Evolutionary conservation across 1,284 basidiomycete genomes (phyloP), one percentile per base, ranked within the genome.

Genomic region (Cryptococcus sp.): DNA sequence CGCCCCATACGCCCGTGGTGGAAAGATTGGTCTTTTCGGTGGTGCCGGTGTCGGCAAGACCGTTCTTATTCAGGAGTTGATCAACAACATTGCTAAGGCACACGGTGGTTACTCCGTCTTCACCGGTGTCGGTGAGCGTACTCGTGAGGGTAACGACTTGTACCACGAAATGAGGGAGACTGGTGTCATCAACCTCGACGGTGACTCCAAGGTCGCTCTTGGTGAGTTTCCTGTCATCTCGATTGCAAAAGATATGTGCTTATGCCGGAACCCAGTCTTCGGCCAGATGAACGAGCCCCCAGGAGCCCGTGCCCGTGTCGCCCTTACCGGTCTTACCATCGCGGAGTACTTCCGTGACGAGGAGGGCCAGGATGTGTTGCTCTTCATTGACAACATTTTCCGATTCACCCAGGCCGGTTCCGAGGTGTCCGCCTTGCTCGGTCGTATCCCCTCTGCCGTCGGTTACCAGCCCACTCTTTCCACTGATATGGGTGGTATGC

Each of bases 341-440:
- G 95, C 95, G 72, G 95, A 99, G 84, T 99, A 98, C 85, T 99
- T 99, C 95, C 94, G 95, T 89, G 95, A 99, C 78, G 94, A 98
- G 83, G 94, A 99, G 84, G 95, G 95, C 71, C 95, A 99, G 83
- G 95, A 98, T 82, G 95, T 99, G 84, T 87, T 98, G 79, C 89
- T 99, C 78, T 98, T 98, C 87, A 98, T 98, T 80, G 95, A 99
- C 90, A 99, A 98, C 87, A 99, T 98, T 84, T 96, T 96, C 92
- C 92, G 93, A 80, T 96, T 97, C 89, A 95, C 93, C 72, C 93
- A 97, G 83, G 95, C 95, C 78, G 95, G 95, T 90, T 99, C 95
- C 70, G 95, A 98, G 82, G 96, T 98, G 84, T 99, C 95, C 83
- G 95, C 95, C 68, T 82, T 99, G 78, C 90, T 98, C 75, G 95